Percentiles rank a stretch among this genome's conserved stretches.
These are phyloP conservation scores for Byssothecium circinans DNA, from an alignment of 2,329 filamentous ascomycete species.

Conservation along the genomic window DNA sequence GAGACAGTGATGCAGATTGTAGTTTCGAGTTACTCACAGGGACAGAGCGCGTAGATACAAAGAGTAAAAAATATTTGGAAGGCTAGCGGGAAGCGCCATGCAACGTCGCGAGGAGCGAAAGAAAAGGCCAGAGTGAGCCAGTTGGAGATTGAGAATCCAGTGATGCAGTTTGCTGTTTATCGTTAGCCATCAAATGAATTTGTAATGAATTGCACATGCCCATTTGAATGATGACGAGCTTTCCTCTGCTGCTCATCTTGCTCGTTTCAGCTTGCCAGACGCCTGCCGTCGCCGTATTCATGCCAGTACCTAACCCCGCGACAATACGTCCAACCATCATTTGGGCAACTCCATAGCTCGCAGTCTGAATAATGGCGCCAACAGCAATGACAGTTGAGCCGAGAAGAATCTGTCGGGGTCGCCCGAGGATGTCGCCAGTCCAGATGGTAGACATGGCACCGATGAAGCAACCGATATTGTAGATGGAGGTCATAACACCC, in stretches of 20 bases:
- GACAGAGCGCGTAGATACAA: constrained; percentile 55
- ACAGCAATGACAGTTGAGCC: constrained; percentile 51
- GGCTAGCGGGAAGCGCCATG: constrained; percentile 55
- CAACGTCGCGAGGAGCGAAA: constrained; percentile 40
- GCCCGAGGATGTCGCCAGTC: constrained; percentile 61
- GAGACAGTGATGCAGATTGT: too few species aligned
- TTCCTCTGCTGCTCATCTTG: constrained; percentile 50
- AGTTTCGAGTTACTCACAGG: constrained; percentile 15
- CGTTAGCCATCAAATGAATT: background rate
- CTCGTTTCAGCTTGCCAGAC: constrained; percentile 53
- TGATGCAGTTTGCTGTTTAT: constrained; percentile 44
- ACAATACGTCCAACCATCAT: constrained; percentile 47
- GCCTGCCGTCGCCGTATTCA: constrained; percentile 55
- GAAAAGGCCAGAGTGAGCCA: constrained; percentile 49
- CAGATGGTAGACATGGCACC: constrained; percentile 47
- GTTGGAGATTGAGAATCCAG: constrained; percentile 48
- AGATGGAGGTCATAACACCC: constrained; percentile 47
- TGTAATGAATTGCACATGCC: constrained; percentile 16
- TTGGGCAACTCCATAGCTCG: constrained; percentile 39
- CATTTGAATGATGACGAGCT: constrained; percentile 52
- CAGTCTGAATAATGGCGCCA: constrained; percentile 43
- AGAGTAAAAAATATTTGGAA: constrained; percentile 62
- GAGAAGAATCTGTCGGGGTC: constrained; percentile 60
- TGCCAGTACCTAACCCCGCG: constrained; percentile 50
- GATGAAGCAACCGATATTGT: constrained; percentile 50